Base-by-base conservation (phyloP, 305 asterid species). In the Solanum aculeatissimum region DNA sequence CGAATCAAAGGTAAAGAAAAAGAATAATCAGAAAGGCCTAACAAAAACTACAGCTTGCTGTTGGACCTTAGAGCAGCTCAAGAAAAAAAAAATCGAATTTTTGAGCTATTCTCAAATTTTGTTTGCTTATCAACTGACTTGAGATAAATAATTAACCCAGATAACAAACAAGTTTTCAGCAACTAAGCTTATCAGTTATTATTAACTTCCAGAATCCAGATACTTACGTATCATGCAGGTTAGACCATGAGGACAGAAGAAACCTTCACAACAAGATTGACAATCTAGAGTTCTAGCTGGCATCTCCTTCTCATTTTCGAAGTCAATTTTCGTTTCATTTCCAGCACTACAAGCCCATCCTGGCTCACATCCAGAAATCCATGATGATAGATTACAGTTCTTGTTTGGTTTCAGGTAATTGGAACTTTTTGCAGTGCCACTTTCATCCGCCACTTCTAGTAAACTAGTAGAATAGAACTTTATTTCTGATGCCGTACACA, bases 191-290 rank as follows among this genome's bases (percentile, higher is more conserved):
- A 43, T 2, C 4, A 49, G 43, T 27, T 16, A 49, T 75, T 75
- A 14, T 18, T 53, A 77, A 77, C 65, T 51, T 77, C 65, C 47
- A 62, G 21, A 40, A 62, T 29, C 38, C 29, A 71, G 66, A 78
- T 19, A 87, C 98, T 91, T 86, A 93, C 99, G 98, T 23, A 96
- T 91, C 98, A 94, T 96, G 96, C 98, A 96, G 9, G 98, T 94
- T 58, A 96, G 95, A 53, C 99, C 99, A 85, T 87, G 93, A 63
- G 99, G 99, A 89, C 99, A 95, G 90, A 94, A 95, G 90, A 95
- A 95, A 23, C 99, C 99, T 84, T 95, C 98, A 66, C 99, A 95
- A 86, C 99, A 95, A 35, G 98, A 86, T 83, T 89, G 92, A 58
- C 99, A 96, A 69, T 85, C 65, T 6, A 83, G 70, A 80, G 88